Evolutionary conservation across 495 filamentous ascomycete genomes (phyloP).

Genomic region (Schizothecium vesticola): DNA sequence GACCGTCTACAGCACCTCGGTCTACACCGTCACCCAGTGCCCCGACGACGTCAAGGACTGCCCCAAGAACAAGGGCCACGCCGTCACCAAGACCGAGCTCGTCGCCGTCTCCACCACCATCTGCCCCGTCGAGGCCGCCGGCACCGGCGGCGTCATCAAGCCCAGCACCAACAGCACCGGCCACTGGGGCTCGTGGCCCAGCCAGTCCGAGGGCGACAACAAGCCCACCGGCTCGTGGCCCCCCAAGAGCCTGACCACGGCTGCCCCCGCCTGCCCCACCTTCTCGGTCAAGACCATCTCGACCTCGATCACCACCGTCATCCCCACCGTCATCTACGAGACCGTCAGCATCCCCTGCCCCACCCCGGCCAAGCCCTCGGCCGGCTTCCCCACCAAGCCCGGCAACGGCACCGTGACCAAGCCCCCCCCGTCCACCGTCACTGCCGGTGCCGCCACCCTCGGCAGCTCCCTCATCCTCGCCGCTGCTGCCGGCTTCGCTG

Average conservation of each 20-base stretch:
- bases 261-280: conserved; percentile 29
- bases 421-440: conserved; percentile 35
- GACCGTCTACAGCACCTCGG: conserved; percentile 49
- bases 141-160: conserved; percentile 16
- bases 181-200: conserved; percentile 4
- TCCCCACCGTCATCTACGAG: conserved; percentile 51
- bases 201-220: conserved; percentile 2
- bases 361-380: conserved; percentile 26
- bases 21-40: conserved; percentile 56
- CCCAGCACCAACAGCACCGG: conserved; percentile 13
- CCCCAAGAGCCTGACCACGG: conserved; percentile 18
- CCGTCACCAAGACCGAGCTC: conserved; percentile 27
- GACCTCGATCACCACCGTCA: conserved; percentile 42
- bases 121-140: conserved; percentile 27
- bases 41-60: conserved; percentile 55
- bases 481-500: conserved; percentile 47
- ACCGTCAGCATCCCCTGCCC: conserved; percentile 40
- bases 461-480: conserved; percentile 41
- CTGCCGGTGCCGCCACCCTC: conserved; percentile 42
- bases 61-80: conserved; percentile 45
- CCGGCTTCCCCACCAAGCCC: conserved; percentile 27
- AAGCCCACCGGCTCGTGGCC: conserved; percentile 3
- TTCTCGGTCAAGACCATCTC: conserved; percentile 38
- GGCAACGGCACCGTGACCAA: conserved; percentile 30
- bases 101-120: conserved; percentile 30